Evolutionary conservation across 2,329 filamentous ascomycete species (phyloP).

Genomic region (Teratosphaeria gauchensis): DNA sequence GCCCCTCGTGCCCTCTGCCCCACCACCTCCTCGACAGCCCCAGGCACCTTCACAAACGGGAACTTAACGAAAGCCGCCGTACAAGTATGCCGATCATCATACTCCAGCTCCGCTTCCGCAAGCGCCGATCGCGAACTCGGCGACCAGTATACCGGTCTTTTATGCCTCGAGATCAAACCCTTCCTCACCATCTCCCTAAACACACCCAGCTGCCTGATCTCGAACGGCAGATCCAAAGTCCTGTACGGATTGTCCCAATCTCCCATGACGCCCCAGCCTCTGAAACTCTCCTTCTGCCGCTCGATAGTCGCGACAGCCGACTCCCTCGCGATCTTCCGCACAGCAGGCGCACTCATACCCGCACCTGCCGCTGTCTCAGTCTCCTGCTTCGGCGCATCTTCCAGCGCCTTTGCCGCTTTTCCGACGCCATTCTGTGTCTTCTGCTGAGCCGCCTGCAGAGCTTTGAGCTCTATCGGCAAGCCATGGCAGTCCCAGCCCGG

Average conservation of each 20-base stretch:
- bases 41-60: constrained; percentile 47
- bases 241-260: constrained; percentile 70
- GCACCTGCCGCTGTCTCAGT: constrained; percentile 13
- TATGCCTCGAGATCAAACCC: constrained; percentile 62
- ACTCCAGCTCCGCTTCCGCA: constrained; percentile 77
- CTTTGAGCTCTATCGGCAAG: constrained; percentile 93
- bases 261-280: constrained; percentile 66
- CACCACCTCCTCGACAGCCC: constrained; percentile 28
- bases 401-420: constrained; percentile 27
- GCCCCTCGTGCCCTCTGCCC: constrained; percentile 42
- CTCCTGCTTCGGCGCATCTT: constrained; percentile 22
- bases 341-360: constrained; percentile 38
- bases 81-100: constrained; percentile 64
- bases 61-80: constrained; percentile 72
- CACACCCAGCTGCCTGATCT: constrained; percentile 63
- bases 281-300: constrained; percentile 64
- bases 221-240: constrained; percentile 69
- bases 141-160: constrained; percentile 82
- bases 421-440: constrained; percentile 4
- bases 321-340: constrained; percentile 54
- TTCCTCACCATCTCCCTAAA: constrained; percentile 67
- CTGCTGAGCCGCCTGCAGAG: constrained; percentile 50
- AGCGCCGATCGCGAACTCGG: constrained; percentile 68
- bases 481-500: constrained; percentile 99
- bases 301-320: constrained; percentile 60